Conservation (phyloP, 441 rosid species). For the Bocquillonia castaneifolia region DNA sequence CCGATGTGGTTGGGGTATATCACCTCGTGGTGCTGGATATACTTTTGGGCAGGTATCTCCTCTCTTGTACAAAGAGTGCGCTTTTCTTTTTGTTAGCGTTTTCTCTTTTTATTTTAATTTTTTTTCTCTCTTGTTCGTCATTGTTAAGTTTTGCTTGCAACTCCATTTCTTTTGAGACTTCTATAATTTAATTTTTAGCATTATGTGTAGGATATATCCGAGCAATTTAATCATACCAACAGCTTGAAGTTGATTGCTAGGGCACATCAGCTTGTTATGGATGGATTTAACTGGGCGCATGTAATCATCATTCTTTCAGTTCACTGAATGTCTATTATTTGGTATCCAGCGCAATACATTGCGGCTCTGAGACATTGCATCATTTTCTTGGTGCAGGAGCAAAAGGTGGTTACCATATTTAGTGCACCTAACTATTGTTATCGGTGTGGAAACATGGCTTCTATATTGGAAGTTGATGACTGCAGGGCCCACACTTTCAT, state of each 20-base stretch:
- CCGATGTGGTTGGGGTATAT: constrained; percentile 96
- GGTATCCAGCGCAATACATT: neutral
- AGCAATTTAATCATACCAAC: constrained; percentile 87
- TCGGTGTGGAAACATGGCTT: constrained; percentile 97
- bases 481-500: constrained; percentile 86
- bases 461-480: constrained; percentile 91
- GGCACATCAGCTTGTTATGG: constrained; percentile 97
- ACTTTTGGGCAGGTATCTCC: constrained; percentile 81
- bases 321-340: neutral
- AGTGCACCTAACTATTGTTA: constrained; percentile 92
- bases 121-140: neutral
- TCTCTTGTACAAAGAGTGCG: neutral
- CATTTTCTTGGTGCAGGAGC: constrained; percentile 50
- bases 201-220: constrained; percentile 72
- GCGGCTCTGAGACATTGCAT: constrained; percentile 2
- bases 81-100: neutral
- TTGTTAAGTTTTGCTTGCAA: neutral
- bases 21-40: constrained; percentile 96
- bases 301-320: constrained; percentile 33
- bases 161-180: neutral
- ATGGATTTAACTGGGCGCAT: constrained; percentile 94
- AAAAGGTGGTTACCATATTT: constrained; percentile 90
- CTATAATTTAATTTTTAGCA: neutral
- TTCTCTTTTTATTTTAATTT: neutral
- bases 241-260: constrained; percentile 81